These are phyloP conservation scores for Dichotomocladium elegans DNA, from an alignment of 371 early-diverging fungal genomes.

Conservation along the genomic window DNA sequence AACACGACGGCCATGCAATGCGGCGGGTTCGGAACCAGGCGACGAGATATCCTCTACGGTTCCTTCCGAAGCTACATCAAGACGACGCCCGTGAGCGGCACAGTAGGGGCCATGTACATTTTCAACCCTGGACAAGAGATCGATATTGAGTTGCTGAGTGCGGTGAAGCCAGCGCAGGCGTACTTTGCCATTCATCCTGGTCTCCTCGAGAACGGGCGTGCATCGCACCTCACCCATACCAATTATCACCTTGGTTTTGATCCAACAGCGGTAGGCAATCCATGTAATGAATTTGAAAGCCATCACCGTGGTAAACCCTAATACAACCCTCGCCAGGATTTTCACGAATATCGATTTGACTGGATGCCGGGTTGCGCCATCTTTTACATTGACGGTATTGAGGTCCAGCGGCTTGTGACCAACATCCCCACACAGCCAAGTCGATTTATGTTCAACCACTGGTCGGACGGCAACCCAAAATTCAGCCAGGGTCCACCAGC, in stretches of 20 bases:
- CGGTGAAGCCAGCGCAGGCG: constrained; percentile 18
- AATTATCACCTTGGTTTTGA: constrained; percentile 19
- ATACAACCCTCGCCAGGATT: too few species aligned
- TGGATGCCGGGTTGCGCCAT: constrained; percentile 20
- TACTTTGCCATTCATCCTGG: constrained; percentile 35
- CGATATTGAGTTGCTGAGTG: constrained; percentile 25
- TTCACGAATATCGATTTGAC: constrained; percentile 33
- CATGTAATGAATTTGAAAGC: not conserved
- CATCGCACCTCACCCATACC: constrained; percentile 19
- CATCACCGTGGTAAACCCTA: not conserved
- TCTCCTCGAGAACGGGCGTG: constrained; percentile 16
- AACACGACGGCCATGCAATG: constrained; percentile 3
- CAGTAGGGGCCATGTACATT: constrained; percentile 25
- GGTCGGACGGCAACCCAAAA: constrained; percentile 34
- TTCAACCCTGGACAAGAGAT: constrained; percentile 20
- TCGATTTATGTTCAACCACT: constrained; percentile 26
- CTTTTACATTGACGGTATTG: constrained; percentile 25
- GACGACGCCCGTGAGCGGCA: constrained; percentile 18
- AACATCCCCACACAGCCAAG: constrained; percentile 24
- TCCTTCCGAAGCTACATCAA: constrained; percentile 20
- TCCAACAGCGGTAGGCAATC: constrained; percentile 13
- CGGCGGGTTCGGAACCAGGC: constrained; percentile 18
- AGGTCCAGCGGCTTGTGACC: constrained; percentile 12
- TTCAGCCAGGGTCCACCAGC: constrained; percentile 29
- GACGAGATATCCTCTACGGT: constrained; percentile 20